Conservation (phyloP, 2,329 filamentous ascomycete genomes). For the Xylariaceae sp. region DNA sequence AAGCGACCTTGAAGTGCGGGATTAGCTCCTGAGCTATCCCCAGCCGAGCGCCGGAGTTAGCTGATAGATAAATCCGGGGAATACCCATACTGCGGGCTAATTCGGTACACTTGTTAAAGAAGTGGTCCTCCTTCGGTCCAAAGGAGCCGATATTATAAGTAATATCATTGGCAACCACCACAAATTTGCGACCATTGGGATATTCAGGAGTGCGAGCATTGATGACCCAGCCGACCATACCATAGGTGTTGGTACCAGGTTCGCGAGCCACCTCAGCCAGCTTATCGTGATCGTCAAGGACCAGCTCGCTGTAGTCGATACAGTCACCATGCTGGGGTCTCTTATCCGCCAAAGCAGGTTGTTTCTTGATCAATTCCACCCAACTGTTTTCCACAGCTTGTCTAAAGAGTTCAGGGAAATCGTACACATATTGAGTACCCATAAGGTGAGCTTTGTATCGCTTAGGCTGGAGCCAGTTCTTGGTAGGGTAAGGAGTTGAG, state of each 20-base stretch:
- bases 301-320: slow-evolving; percentile 89
- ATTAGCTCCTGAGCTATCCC: slow-evolving; percentile 96
- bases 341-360: slow-evolving; percentile 70
- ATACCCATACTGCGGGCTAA: slow-evolving; percentile 90
- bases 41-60: slow-evolving; percentile 96
- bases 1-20: slow-evolving; percentile 93
- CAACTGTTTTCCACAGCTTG: slow-evolving; percentile 97
- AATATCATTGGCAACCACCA: slow-evolving; percentile 98
- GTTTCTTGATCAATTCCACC: slow-evolving; percentile 69
- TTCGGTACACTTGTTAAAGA: slow-evolving; percentile 99
- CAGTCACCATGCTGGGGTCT: slow-evolving; percentile 84
- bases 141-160: slow-evolving; percentile 99
- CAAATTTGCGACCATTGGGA: slow-evolving; percentile 83
- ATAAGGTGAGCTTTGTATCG: slow-evolving; percentile 98
- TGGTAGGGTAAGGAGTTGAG: slow-evolving; percentile 89
- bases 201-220: slow-evolving; percentile 95
- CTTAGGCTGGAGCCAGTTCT: slow-evolving; percentile 98
- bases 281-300: slow-evolving; percentile 90
- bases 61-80: slow-evolving; percentile 94
- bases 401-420: slow-evolving; percentile 98
- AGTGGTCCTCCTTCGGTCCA: slow-evolving; percentile 91
- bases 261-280: slow-evolving; percentile 91
- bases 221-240: slow-evolving; percentile 98
- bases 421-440: slow-evolving; percentile 99
- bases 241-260: slow-evolving; percentile 89